Percentiles rank a stretch among this genome's conserved stretches.
These are phyloP conservation scores for Trametes cubensis DNA, from an alignment of 768 basidiomycete species.

Conservation along the genomic window DNA sequence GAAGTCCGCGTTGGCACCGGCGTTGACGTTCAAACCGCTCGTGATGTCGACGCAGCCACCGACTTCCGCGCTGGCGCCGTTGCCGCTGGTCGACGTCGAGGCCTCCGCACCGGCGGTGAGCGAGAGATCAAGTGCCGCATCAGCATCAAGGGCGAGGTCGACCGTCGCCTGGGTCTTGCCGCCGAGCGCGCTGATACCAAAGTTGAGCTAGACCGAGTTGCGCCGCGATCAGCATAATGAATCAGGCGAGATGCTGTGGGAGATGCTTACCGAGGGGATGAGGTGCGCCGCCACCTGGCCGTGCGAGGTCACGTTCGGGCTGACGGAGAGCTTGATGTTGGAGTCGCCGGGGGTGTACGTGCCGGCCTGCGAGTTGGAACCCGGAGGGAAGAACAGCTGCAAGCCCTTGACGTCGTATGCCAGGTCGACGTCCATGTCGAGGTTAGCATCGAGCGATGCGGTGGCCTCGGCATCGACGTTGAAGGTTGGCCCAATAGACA, in stretches of 20 bases:
- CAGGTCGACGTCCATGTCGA: conserved; percentile 46
- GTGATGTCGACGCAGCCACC: conserved; percentile 30
- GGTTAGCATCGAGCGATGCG: conserved; percentile 38
- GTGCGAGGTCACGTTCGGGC: conserved; percentile 43
- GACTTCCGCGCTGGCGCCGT: conserved; percentile 15
- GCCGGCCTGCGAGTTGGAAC: conserved; percentile 26
- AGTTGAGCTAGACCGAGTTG: conserved; percentile 34
- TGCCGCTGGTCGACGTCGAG: conserved; percentile 8
- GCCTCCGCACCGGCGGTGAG: conserved; percentile 23
- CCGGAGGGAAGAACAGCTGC: conserved; percentile 48
- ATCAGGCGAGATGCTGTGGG: conserved; percentile 5
- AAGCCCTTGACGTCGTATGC: conserved; percentile 47
- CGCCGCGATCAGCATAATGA: background rate
- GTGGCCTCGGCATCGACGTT: conserved; percentile 39
- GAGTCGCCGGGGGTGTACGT: conserved; percentile 14
- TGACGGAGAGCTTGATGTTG: conserved; percentile 47
- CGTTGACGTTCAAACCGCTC: conserved; percentile 26
- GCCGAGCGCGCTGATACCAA: conserved; percentile 47
- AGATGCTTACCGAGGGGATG: conserved; percentile 40
- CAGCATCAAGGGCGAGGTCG: conserved; percentile 44
- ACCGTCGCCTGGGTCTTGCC: conserved; percentile 41
- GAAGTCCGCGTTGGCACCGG: conserved; percentile 29
- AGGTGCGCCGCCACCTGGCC: conserved; percentile 50
- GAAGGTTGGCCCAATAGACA: conserved; percentile 53
- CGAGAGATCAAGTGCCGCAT: conserved; percentile 32